phyloP scores from a whole-genome alignment of 2,329 filamentous ascomycete species.

The Verticillium klebahnii region DNA sequence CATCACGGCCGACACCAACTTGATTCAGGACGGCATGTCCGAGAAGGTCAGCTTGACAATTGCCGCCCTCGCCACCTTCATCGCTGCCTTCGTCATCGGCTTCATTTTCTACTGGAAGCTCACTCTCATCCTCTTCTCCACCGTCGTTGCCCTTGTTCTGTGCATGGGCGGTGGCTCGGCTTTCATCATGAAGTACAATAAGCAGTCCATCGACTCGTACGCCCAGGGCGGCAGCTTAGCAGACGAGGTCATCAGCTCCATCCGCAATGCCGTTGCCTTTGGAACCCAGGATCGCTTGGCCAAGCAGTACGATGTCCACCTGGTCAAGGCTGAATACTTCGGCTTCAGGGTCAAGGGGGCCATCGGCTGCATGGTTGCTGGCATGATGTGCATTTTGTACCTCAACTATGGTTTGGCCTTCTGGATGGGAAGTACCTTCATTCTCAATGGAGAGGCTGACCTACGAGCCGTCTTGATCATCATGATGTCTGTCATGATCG shows the following conservation, averaged over 20 bases:
- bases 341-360: conserved; percentile 72
- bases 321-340: conserved; percentile 67
- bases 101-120: conserved; percentile 93
- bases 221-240: conserved; percentile 82
- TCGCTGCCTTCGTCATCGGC: conserved; percentile 84
- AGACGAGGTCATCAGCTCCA: conserved; percentile 90
- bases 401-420: conserved; percentile 84
- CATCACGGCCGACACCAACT: conserved; percentile 89
- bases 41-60: conserved; percentile 81
- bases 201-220: conserved; percentile 72
- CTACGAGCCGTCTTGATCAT: conserved; percentile 77
- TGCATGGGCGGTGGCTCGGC: conserved; percentile 69
- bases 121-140: conserved; percentile 79
- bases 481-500: conserved; percentile 86
- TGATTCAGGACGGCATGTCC: conserved; percentile 90
- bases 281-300: conserved; percentile 92
- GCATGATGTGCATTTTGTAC: conserved; percentile 80
- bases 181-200: conserved; percentile 78
- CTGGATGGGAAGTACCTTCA: conserved; percentile 77
- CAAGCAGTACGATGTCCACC: conserved; percentile 73
- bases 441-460: conserved; percentile 60
- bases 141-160: conserved; percentile 72
- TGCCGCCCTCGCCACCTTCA: conserved; percentile 73
- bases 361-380: conserved; percentile 73
- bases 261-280: conserved; percentile 89